Evolutionary conservation across 352 stramenopile species (phyloP), one percentile per base, ranked within the genome.

Genomic region (Sclerospora graminicola): DNA sequence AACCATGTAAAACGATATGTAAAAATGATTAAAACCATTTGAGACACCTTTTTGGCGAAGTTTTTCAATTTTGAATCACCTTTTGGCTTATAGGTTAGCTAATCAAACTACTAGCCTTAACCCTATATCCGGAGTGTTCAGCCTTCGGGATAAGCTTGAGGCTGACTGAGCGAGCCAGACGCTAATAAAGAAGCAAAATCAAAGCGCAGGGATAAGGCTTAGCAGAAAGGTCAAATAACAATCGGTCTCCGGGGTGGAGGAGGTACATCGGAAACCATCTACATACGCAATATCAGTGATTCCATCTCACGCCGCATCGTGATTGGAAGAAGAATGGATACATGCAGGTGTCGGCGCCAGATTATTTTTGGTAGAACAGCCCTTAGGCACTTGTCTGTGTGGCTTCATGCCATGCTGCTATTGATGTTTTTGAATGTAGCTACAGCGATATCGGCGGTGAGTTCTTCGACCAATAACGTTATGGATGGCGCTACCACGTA

Each of bases 401-500:
- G 42, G 45, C 30, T 53, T 26, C 18, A 38, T 19, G 10, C 51
- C 4, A 6, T 60, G 24, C 18, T 31, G 1, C 23, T 30, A 2
- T 9, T 51, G 41, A 32, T 62, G 41, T 30, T 65, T 32, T 27
- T 45, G n/a, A 53, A 60, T 13, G 42, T 54, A 16, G 38, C 45
- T 15, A 32, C 34, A 0, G 48, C 48, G 16, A 51, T 45, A 20
- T 56, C 53, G 0, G 40, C 43, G 19, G 51, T 46, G 10, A 42
- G 46, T 20, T 48, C 47, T 13, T 54, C 51, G 18, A 24, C 35
- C 4, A 49, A 57, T 10, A 65, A 50, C 30, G 31, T 55, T 7
- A 54, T 63, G 40, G 66, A 81, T 26, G 63, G 69, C 16, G 44
- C 51, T 39, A 81, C 66, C 33, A 81, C 69, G 15, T 78, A 79